These are phyloP conservation scores for Parachaetomium inaequale DNA, from an alignment of 495 filamentous ascomycete genomes.

Conservation along the genomic window DNA sequence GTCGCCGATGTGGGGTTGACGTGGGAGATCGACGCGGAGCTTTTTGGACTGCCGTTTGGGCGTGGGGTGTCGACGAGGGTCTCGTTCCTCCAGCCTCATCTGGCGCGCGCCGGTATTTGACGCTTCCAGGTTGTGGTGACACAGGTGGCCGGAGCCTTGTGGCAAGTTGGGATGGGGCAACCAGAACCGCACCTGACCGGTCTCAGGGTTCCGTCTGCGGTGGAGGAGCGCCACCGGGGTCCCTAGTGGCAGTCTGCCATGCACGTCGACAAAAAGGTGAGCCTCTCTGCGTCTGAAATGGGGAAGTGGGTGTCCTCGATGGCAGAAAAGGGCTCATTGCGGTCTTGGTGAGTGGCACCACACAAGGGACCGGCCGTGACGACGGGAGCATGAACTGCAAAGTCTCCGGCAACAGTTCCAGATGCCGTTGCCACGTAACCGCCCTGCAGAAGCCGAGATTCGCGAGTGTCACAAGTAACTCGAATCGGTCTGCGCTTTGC, in stretches of 20 bases:
- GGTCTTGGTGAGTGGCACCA: background rate
- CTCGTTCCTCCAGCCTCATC: conserved; percentile 1
- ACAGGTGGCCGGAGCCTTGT: background rate
- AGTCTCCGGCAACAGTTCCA: background rate
- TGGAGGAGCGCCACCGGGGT: conserved; percentile 24
- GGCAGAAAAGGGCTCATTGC: conserved; percentile 6
- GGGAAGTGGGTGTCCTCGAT: conserved; percentile 10
- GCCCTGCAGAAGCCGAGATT: too few relatives aligned
- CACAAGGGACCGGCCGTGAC: background rate
- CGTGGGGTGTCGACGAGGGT: conserved; percentile 11
- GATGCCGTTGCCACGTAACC: too few relatives aligned
- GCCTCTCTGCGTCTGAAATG: conserved; percentile 8
- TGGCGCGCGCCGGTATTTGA: background rate
- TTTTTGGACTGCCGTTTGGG: conserved; percentile 3
- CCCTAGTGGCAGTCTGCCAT: conserved; percentile 22
- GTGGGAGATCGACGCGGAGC: conserved; percentile 13
- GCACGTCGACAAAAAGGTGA: conserved; percentile 31
- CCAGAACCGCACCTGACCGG: conserved; percentile 24
- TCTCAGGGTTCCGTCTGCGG: background rate
- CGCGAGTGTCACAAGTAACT: too few relatives aligned
- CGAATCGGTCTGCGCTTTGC: background rate
- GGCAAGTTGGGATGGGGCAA: background rate
- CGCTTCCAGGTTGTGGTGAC: background rate
- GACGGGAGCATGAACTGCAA: background rate
- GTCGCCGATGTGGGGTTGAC: background rate